These are phyloP conservation scores for Stachybotrys chartarum DNA, from an alignment of 2,329 filamentous ascomycete species.

Conservation along the genomic window DNA sequence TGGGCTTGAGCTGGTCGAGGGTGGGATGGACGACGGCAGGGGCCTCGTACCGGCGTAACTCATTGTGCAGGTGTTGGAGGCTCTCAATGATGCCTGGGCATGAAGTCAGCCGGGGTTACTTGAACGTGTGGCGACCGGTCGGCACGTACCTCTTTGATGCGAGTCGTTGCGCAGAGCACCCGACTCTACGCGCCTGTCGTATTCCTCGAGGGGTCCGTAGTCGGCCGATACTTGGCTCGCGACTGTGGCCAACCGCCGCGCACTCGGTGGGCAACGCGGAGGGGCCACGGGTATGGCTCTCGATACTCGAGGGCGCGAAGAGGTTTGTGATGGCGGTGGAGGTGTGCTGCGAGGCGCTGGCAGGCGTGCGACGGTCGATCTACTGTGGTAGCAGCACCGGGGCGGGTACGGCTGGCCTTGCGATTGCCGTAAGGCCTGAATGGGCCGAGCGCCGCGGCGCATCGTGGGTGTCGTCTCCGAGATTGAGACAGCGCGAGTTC, in stretches of 20 bases:
- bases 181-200: conserved; percentile 69
- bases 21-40: conserved; percentile 70
- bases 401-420: neutral
- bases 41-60: conserved; percentile 66
- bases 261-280: neutral
- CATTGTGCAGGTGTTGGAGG: conserved; percentile 82
- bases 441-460: neutral
- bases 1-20: conserved; percentile 58
- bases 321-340: too few relatives aligned
- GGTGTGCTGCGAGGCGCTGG: too few relatives aligned
- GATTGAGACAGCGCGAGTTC: neutral
- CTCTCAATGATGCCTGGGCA: conserved; percentile 73
- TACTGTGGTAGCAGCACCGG: too few relatives aligned
- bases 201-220: conserved; percentile 76
- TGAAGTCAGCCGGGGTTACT: conserved; percentile 4
- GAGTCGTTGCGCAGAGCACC: conserved; percentile 78
- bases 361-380: too few relatives aligned
- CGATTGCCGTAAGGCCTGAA: neutral
- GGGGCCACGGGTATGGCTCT: too few relatives aligned
- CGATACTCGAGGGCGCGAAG: too few relatives aligned
- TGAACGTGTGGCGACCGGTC: neutral
- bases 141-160: conserved; percentile 69
- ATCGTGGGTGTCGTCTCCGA: neutral
- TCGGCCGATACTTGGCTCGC: conserved; percentile 18
- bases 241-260: conserved; percentile 21